Evolutionary conservation across 768 basidiomycete species (phyloP).

Genomic region (Russula emetica): DNA sequence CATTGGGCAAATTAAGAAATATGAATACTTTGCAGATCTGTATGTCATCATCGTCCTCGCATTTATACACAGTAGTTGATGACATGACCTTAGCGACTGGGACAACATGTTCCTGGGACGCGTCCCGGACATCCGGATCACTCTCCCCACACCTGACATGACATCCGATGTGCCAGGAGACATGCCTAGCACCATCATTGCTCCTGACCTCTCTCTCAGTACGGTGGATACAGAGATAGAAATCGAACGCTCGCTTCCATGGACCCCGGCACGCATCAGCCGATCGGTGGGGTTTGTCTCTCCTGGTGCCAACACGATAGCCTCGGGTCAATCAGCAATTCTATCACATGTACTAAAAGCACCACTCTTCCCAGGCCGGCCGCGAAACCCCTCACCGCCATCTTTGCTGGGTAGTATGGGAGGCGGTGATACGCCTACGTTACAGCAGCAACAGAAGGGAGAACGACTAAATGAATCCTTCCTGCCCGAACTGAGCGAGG

Average conservation of each 20-base stretch:
- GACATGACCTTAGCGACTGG: conserved; percentile 21
- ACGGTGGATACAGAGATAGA: conserved; percentile 16
- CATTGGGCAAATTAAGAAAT: conserved; percentile 9
- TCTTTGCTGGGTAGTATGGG: conserved; percentile 7
- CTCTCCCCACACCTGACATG: conserved; percentile 21
- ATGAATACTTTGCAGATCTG: conserved; percentile 23
- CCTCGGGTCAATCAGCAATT: conserved; percentile 21
- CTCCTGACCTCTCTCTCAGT: conserved; percentile 17
- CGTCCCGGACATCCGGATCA: conserved; percentile 22
- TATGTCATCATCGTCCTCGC: conserved; percentile 4
- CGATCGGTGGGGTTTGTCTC: conserved; percentile 7
- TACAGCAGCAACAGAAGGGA: background rate
- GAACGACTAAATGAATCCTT: conserved; percentile 3
- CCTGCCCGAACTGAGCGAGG: conserved; percentile 19
- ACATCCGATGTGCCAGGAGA: conserved; percentile 19
- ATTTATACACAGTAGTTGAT: background rate
- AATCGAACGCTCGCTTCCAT: conserved; percentile 13
- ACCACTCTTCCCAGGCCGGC: conserved; percentile 1
- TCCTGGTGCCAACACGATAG: conserved; percentile 19
- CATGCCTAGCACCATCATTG: conserved; percentile 22
- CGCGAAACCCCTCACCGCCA: conserved; percentile 23
- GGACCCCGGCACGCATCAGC: conserved; percentile 13
- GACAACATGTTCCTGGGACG: conserved; percentile 3
- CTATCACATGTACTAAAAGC: background rate
- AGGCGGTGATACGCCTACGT: background rate